phyloP scores from a whole-genome alignment of 1,284 basidiomycete genomes.

The Austroboletus olivaceoglutinosus region DNA sequence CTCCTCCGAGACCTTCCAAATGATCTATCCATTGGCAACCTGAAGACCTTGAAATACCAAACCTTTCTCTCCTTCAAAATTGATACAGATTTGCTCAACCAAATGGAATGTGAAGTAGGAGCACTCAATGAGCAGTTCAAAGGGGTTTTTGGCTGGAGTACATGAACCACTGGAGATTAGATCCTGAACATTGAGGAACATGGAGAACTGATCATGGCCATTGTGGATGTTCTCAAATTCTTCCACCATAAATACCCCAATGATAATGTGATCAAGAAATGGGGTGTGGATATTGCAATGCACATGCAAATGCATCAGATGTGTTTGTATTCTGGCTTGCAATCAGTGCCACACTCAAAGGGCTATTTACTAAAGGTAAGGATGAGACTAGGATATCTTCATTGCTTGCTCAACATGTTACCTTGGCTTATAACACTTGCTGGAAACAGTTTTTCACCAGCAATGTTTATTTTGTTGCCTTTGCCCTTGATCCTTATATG shows the following conservation, averaged over 20 bases:
- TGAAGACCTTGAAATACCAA: not conserved
- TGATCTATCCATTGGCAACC: not conserved
- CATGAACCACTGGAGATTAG: not conserved
- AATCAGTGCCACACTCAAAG: too few relatives aligned
- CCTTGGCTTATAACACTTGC: too few relatives aligned
- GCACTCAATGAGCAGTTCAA: not conserved
- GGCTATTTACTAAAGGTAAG: too few relatives aligned
- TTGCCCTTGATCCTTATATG: too few relatives aligned
- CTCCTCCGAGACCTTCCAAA: not conserved
- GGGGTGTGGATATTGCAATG: not conserved
- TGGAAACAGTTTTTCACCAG: too few relatives aligned
- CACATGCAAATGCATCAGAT: too few relatives aligned
- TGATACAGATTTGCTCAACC: not conserved
- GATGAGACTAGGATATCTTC: too few relatives aligned
- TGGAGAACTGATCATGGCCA: not conserved
- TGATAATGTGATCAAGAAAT: not conserved
- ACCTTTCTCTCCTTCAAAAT: not conserved
- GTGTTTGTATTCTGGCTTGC: too few relatives aligned
- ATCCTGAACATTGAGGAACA: not conserved
- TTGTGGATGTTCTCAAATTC: not conserved
- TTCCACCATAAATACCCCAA: not conserved
- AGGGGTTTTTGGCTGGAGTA: not conserved
- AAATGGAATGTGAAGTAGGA: not conserved
- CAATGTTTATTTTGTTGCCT: too few relatives aligned
- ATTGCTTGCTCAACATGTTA: too few relatives aligned